Evolutionary conservation across 306 rosid genomes (phyloP), one percentile per base, ranked within the genome.

Genomic region (Sesbania bispinosa): DNA sequence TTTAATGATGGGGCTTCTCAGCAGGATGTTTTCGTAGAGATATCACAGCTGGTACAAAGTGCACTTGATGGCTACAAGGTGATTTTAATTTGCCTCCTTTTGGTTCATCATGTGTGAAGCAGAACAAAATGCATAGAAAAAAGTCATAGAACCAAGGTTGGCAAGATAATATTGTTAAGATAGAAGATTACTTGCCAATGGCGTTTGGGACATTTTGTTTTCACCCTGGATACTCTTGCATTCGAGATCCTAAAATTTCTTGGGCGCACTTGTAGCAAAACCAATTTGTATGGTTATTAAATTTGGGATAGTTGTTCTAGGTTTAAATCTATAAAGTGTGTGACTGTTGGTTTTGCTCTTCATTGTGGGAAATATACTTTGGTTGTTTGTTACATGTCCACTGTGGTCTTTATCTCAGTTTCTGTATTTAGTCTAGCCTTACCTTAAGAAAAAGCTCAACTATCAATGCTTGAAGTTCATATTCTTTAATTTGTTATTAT

Each of bases 51-150:
- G 52, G 97, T 95, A 10, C 99, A 91, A 71, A 95, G 97, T 84
- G 99, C 99, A 2, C 99, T 95, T 43, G 99, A 95, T 67, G 99
- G 99, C 23, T 95, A 91, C 45, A 95, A 91, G 99, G 99, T 94
- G 67, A 62, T 50, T 75, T 32, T n/a, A 38, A 8, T 70, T 57
- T 57, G 52, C 11, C 18, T 29, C 68, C 35, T 64, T 67, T 42
- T 3, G 10, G 3, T 48, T 26, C 46, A 30, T 53, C 18, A 11
- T 46, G 13, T 69, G 38, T 35, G 10, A 14, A 8, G 35, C 14
- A 26, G 29, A 26, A 50, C 42, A 21, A 6, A 6, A 29, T 64
- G 6, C 18, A 38, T 53, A 55, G 23, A 16, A 63, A 23, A 53
- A 32, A 45, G 1, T n/a, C n/a, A 30, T 26, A 54, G 45, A 29